Percentiles rank a stretch among this genome's conserved stretches.
Evolutionary conservation across 2,329 filamentous ascomycete species (phyloP).

Genomic region (Fusarium sp.): DNA sequence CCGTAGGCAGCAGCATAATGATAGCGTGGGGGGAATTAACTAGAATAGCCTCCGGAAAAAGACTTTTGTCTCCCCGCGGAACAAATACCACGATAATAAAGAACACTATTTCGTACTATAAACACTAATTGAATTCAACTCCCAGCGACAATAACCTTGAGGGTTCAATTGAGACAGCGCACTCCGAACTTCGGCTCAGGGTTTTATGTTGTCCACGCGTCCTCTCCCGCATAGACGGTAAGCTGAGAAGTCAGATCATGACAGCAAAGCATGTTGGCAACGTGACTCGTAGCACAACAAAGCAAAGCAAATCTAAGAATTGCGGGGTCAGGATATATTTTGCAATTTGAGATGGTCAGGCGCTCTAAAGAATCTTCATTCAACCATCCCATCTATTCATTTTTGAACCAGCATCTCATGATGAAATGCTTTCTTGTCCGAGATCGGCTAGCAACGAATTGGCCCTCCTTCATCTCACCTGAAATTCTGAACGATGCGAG

Average conservation of each 20-base stretch:
- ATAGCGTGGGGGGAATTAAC: neutral
- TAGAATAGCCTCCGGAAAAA: neutral
- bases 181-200: neutral
- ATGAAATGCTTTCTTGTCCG: too few species aligned
- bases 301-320: neutral
- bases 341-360: neutral
- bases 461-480: too few species aligned
- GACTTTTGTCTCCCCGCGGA: neutral
- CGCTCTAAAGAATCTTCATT: neutral
- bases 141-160: neutral
- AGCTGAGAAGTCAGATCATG: constrained; percentile 7
- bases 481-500: too few species aligned
- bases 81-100: neutral
- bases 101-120: neutral
- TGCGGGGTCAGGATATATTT: neutral
- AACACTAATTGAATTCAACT: neutral
- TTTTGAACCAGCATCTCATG: too few species aligned
- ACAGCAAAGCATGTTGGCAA: neutral
- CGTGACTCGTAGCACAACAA: neutral
- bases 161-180: neutral
- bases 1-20: constrained; percentile 21
- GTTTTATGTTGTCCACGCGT: neutral
- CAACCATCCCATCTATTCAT: too few species aligned
- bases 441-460: too few species aligned
- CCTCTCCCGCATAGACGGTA: neutral